Evolutionary conservation across 768 basidiomycete genomes (phyloP), one percentile per base, ranked within the genome.

Genomic region (Agrocybe pediades): DNA sequence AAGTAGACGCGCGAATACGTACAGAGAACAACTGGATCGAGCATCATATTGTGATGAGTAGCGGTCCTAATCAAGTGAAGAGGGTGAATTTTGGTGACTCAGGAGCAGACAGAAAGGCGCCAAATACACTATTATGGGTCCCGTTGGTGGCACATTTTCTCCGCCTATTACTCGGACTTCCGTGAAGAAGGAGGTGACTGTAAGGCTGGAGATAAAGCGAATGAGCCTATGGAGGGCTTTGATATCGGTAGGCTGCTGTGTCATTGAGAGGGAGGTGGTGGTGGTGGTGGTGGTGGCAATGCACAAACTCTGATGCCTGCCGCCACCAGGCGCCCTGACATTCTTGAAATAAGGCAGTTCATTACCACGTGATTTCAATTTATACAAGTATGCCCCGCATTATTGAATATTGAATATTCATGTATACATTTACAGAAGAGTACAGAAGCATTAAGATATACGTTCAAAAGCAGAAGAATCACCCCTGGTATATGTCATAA

Each of bases 121-220:
- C 17, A 83, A 88, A 68, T 74, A 95, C 92, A 95, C 87, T 61
- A 98, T 90, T 61, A 97, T 85, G n/a, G 95, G 94, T 1, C 94
- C 95, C 56, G 88, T 79, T 63, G 68, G 71, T 2, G 96, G 95
- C 13, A 98, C 92, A 67, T 95, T 88, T 69, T 96, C 93, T 39
- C 80, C 85, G 45, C 92, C 93, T 56, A 96, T 81, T 54, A 97
- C 84, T 63, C 85, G 87, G 44, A 97, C 82, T 68, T 93, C 88
- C 0, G 83, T 84, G 78, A 96, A 98, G 78, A 98, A 98, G 5
- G 90, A 88, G 67, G 83, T 78, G 9, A 92, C 81, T 2, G 92
- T 88, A 71, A 85, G 83, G 26, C 79, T 73, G 20, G 95, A 88
- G 45, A 95, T 71, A 41, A 74, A 73, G 49, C 90, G 84, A 55